phyloP scores from a whole-genome alignment of 116 monocot genomes.

The Iris pallida region DNA sequence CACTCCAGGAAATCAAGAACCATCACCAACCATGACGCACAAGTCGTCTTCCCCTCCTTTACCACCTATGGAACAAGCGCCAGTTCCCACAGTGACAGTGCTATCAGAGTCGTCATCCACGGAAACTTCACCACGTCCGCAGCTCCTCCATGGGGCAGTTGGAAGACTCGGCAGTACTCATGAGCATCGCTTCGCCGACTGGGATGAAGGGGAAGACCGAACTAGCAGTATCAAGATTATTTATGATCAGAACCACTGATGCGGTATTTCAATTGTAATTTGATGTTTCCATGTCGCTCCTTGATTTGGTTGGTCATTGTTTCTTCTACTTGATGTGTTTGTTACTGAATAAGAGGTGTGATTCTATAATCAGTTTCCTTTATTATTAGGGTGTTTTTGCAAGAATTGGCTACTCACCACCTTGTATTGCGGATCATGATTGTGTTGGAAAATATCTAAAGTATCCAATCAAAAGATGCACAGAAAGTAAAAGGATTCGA shows the following conservation, averaged over 20 bases:
- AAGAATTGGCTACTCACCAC: too few species aligned
- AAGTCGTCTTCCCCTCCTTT: neutral
- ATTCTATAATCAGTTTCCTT: too few species aligned
- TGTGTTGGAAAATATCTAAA: too few species aligned
- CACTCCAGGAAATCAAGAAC: conserved; percentile 1
- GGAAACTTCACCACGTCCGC: conserved; percentile 14
- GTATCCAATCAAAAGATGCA: too few species aligned
- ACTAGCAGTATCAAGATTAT: conserved; percentile 18
- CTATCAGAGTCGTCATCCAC: conserved; percentile 27
- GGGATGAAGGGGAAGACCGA: conserved; percentile 19
- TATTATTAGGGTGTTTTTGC: too few species aligned
- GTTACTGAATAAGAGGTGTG: too few species aligned
- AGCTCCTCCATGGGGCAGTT: conserved; percentile 1
- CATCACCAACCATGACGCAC: conserved; percentile 3
- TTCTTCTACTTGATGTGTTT: too few species aligned
- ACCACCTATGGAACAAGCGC: conserved; percentile 22
- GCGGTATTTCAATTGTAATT: too few species aligned
- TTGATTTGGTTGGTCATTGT: too few species aligned
- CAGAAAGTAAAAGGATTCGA: too few species aligned
- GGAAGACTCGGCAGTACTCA: conserved; percentile 12
- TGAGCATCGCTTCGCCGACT: conserved; percentile 25
- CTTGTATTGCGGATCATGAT: too few species aligned
- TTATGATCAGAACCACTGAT: conserved; percentile 14
- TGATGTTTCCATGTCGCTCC: too few species aligned
- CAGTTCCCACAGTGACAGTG: neutral